These are phyloP conservation scores for Sphagnum tenellum DNA, from an alignment of 225 moss, liverwort and hornwort species.

Conservation along the genomic window DNA sequence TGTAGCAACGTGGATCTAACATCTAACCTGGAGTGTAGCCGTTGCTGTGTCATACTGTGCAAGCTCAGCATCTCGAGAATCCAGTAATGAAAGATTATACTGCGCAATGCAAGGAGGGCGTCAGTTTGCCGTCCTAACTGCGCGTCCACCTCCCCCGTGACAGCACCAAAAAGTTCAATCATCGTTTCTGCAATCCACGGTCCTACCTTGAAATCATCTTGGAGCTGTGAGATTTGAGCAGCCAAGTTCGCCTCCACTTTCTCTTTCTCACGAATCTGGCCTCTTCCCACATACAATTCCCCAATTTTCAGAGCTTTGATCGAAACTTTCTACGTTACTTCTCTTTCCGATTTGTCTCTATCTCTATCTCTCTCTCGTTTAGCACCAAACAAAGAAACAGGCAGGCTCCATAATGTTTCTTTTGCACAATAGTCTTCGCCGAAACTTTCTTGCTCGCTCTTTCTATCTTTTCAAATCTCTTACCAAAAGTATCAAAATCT, in stretches of 20 bases:
- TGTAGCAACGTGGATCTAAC: conserved; percentile 3
- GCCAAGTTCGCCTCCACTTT: conserved; percentile 29
- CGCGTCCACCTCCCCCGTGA: background rate
- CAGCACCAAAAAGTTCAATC: background rate
- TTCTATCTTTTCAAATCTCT: too few species aligned
- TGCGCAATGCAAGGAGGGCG: conserved; percentile 8
- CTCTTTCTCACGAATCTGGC: conserved; percentile 47
- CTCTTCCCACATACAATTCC: background rate
- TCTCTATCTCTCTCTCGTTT: too few species aligned
- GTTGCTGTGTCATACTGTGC: conserved; percentile 48
- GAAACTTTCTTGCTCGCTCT: too few species aligned
- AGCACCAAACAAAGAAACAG: too few species aligned
- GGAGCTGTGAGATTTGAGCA: conserved; percentile 28
- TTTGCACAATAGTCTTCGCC: too few species aligned
- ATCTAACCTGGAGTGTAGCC: conserved; percentile 36
- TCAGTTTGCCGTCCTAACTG: too few species aligned
- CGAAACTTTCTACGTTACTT: too few species aligned
- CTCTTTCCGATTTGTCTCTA: too few species aligned
- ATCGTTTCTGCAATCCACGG: too few species aligned
- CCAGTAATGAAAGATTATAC: conserved; percentile 60
- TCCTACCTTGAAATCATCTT: conserved; percentile 51
- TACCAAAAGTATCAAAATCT: too few species aligned
- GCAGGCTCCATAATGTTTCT: too few species aligned
- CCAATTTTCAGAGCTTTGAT: too few species aligned
- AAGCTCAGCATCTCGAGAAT: conserved; percentile 51